Percentiles rank a stretch among this genome's conserved stretches.
Conservation (phyloP, 768 basidiomycete genomes). For the Nevesoporus exiguus region DNA sequence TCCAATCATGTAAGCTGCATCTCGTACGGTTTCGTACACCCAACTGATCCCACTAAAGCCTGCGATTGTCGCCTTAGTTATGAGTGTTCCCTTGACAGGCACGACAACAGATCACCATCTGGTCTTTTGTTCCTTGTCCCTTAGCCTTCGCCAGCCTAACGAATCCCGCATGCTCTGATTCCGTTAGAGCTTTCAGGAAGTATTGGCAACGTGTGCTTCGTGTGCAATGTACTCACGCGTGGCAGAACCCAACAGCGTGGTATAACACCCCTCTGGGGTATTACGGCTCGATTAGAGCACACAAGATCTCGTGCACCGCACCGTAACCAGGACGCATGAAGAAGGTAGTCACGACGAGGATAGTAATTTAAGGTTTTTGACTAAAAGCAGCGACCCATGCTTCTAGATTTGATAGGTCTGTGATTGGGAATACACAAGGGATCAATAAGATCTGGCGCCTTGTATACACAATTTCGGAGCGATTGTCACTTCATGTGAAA, state of each 20-base stretch:
- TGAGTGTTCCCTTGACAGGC: conserved; percentile 8
- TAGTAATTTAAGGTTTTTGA: conserved; percentile 27
- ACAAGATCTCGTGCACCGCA: conserved; percentile 9
- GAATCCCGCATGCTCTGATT: background rate
- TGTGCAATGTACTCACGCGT: conserved; percentile 9
- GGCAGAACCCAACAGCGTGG: conserved; percentile 5
- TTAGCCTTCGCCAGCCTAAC: background rate
- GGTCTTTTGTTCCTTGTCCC: background rate
- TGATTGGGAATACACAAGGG: conserved; percentile 10
- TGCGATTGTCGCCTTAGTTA: conserved; percentile 3
- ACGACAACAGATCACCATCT: background rate
- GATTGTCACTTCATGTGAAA: background rate
- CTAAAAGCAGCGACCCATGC: conserved; percentile 25
- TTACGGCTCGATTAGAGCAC: conserved; percentile 6
- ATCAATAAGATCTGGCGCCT: conserved; percentile 20
- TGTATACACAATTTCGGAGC: conserved; percentile 8
- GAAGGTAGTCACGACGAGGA: conserved; percentile 19
- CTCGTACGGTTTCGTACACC: background rate
- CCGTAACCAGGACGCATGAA: conserved; percentile 20
- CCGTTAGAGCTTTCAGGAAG: conserved; percentile 1
- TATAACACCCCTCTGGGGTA: conserved; percentile 14
- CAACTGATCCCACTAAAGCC: background rate
- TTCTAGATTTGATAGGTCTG: conserved; percentile 23
- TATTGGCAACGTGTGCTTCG: conserved; percentile 18
- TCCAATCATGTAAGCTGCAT: conserved; percentile 19